A percentile compares a stretch with the other conserved stretches of the same genome.
Evolutionary conservation across 2,329 filamentous ascomycete species (phyloP).

Genomic region (Trichoderma breve): DNA sequence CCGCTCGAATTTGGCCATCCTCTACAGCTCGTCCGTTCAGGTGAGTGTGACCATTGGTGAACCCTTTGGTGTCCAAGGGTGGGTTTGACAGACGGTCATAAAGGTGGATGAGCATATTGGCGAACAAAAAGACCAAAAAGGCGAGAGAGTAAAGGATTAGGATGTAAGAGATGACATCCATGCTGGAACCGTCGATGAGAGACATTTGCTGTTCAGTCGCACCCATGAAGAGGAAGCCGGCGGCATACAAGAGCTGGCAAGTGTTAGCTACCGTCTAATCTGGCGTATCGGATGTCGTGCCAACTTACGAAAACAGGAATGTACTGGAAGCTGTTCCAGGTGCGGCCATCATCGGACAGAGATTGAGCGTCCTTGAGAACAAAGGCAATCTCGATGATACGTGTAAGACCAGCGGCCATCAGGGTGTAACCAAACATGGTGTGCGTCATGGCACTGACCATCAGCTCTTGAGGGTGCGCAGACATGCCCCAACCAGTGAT

Average conservation of each 20-base stretch:
- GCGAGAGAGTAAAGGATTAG: slow-evolving; percentile 88
- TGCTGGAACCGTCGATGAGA: slow-evolving; percentile 67
- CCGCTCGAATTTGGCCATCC: slow-evolving; percentile 67
- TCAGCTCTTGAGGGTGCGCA: slow-evolving; percentile 78
- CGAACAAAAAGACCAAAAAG: slow-evolving; percentile 87
- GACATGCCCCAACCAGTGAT: slow-evolving; percentile 97
- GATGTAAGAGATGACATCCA: slow-evolving; percentile 90
- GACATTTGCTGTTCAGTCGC: slow-evolving; percentile 96
- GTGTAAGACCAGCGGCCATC: slow-evolving; percentile 80
- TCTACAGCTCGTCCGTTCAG: slow-evolving; percentile 39
- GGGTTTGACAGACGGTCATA: slow-evolving; percentile 64
- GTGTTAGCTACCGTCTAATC: slow-evolving; percentile 18
- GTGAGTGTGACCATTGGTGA: slow-evolving; percentile 37
- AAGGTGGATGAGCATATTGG: slow-evolving; percentile 79
- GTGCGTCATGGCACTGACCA: slow-evolving; percentile 85
- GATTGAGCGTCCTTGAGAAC: slow-evolving; percentile 71
- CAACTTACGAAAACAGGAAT: slow-evolving; percentile 56
- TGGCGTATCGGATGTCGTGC: neutral
- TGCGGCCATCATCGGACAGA: slow-evolving; percentile 63
- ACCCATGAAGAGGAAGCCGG: slow-evolving; percentile 96
- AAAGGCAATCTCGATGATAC: slow-evolving; percentile 90
- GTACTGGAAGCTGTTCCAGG: slow-evolving; percentile 62
- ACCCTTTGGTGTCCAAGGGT: slow-evolving; percentile 35
- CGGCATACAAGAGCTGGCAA: slow-evolving; percentile 76
- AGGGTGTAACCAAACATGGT: slow-evolving; percentile 89